Conservation (phyloP, 2,329 filamentous ascomycete genomes). For the Helotiales sp. region DNA sequence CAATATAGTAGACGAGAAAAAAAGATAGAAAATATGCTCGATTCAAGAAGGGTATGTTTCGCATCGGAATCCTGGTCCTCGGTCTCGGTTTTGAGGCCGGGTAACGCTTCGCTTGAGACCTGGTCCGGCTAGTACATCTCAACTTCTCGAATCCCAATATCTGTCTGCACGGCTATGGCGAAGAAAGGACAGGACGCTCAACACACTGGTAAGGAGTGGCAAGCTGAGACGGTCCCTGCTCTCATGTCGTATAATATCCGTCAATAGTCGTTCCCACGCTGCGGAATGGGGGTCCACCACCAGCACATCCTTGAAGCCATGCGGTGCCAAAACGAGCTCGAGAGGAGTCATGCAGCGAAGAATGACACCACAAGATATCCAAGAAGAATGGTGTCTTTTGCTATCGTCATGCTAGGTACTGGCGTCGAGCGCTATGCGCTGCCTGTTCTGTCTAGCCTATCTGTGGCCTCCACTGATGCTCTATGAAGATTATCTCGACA, state of each 20-base stretch:
- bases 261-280: background rate
- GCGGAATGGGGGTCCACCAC: background rate
- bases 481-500: slow-evolving; percentile 71
- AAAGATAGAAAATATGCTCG: slow-evolving; percentile 2
- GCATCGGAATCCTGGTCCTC: background rate
- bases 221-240: background rate
- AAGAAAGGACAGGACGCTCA: background rate
- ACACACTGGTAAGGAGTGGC: background rate
- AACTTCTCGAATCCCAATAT: background rate
- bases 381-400: slow-evolving; percentile 54
- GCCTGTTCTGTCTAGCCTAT: slow-evolving; percentile 51
- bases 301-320: slow-evolving; percentile 1
- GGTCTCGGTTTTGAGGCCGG: background rate
- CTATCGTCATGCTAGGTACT: slow-evolving; percentile 78
- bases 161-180: background rate
- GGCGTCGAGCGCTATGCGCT: slow-evolving; percentile 61
- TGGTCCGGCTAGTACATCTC: background rate
- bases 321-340: slow-evolving; percentile 9
- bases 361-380: slow-evolving; percentile 38
- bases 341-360: slow-evolving; percentile 34
- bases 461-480: slow-evolving; percentile 45
- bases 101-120: slow-evolving; percentile 7
- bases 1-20: slow-evolving; percentile 4
- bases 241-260: background rate
- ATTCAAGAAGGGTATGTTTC: background rate